These are phyloP conservation scores for Pichia sp. DNA, from an alignment of 1,139 yeast genomes.

Conservation along the genomic window DNA sequence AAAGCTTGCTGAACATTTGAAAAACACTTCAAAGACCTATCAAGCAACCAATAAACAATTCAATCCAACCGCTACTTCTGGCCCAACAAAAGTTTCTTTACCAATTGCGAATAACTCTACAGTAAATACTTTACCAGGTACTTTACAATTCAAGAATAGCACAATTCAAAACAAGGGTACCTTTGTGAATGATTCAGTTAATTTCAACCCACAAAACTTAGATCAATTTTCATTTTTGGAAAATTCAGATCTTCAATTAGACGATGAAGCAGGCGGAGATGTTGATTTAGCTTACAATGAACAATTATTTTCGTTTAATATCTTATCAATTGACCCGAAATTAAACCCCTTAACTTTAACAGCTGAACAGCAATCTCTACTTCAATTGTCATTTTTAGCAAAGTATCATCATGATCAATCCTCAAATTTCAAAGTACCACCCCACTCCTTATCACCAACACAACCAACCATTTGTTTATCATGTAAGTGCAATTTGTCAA, in stretches of 20 bases:
- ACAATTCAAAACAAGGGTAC: slow-evolving; percentile 1
- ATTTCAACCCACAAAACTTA: slow-evolving; percentile 8
- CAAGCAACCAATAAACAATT: slow-evolving; percentile 13
- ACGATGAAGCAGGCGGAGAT: slow-evolving; percentile 13
- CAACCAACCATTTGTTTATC: slow-evolving; percentile 13
- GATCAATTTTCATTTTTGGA: slow-evolving; percentile 17
- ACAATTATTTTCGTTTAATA: slow-evolving; percentile 19
- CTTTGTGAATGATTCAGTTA: slow-evolving; percentile 4
- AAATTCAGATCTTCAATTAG: slow-evolving; percentile 12
- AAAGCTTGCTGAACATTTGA: slow-evolving; percentile 16
- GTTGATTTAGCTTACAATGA: slow-evolving; percentile 18
- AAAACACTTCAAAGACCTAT: slow-evolving; percentile 11
- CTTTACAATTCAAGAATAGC: slow-evolving; percentile 12
- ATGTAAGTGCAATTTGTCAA: slow-evolving; percentile 11
- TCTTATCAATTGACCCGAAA: slow-evolving; percentile 20
- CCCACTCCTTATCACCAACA: slow-evolving; percentile 14
- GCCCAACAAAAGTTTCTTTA: slow-evolving; percentile 9
- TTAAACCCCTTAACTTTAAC: slow-evolving; percentile 19
- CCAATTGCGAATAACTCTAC: not conserved
- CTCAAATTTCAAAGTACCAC: slow-evolving; percentile 7
- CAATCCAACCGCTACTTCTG: slow-evolving; percentile 15
- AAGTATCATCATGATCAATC: slow-evolving; percentile 21
- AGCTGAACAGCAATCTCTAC: slow-evolving; percentile 19
- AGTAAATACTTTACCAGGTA: slow-evolving; percentile 3
- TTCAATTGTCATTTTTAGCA: slow-evolving; percentile 19